Conservation (phyloP, 495 filamentous ascomycete genomes). For the Aspergillus bertholletiae region DNA sequence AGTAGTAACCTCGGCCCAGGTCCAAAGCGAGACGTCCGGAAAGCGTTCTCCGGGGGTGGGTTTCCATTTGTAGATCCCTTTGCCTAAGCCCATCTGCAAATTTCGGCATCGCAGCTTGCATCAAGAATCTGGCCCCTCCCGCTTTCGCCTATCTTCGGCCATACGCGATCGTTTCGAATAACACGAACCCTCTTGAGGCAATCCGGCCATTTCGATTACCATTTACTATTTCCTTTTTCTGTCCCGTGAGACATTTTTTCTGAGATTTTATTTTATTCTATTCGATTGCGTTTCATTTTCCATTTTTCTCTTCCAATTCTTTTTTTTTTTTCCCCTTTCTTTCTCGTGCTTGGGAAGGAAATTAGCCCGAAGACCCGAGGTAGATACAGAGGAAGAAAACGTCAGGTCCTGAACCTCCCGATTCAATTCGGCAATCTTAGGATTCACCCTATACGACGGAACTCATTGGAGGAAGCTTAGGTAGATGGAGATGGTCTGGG, state of each 20-base stretch:
- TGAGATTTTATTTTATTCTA: neutral
- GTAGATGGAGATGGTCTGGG: too few species aligned
- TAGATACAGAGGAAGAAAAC: constrained; percentile 9
- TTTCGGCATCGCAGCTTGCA: neutral
- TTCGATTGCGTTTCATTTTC: neutral
- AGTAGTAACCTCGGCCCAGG: neutral
- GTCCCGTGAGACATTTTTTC: neutral
- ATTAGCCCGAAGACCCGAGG: constrained; percentile 25
- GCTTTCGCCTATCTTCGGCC: constrained; percentile 11
- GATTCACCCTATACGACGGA: too few species aligned
- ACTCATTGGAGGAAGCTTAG: neutral
- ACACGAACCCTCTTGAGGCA: neutral
- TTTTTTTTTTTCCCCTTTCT: too few species aligned
- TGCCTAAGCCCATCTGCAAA: neutral
- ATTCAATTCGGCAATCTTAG: neutral
- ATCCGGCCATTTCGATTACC: neutral
- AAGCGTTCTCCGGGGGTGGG: constrained; percentile 17
- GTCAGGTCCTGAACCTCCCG: constrained; percentile 19
- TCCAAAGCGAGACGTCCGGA: constrained; percentile 3
- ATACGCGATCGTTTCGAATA: constrained; percentile 1
- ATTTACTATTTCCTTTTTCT: neutral
- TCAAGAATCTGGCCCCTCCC: neutral
- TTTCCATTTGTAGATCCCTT: constrained; percentile 3
- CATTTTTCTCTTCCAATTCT: neutral
- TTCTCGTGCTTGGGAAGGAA: too few species aligned